Conservation (phyloP, 2,329 filamentous ascomycete species). For the Sporothrix phasma region DNA sequence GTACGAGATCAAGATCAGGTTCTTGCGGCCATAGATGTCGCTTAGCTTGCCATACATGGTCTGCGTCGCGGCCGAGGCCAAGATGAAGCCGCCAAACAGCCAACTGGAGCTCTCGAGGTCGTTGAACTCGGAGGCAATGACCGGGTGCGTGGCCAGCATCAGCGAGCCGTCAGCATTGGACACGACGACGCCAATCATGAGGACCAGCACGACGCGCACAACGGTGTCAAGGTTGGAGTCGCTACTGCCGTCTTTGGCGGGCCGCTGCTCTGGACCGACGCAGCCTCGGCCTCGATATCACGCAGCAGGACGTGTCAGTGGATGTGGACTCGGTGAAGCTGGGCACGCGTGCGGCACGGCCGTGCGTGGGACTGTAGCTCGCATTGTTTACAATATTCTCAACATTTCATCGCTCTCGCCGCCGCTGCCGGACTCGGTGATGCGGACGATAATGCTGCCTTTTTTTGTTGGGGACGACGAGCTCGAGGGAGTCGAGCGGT, state of each 20-base stretch:
- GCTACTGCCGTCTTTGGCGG: neutral
- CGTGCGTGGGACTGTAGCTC: neutral
- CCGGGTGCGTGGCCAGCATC: slow-evolving; percentile 55
- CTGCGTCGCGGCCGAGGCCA: slow-evolving; percentile 43
- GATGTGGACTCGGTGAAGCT: slow-evolving; percentile 10
- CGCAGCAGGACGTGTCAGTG: slow-evolving; percentile 15
- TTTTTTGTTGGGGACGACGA: neutral
- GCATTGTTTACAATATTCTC: too few species aligned
- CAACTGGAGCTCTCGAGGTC: slow-evolving; percentile 47
- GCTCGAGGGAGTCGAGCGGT: neutral
- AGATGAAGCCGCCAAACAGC: slow-evolving; percentile 43
- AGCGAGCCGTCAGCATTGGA: slow-evolving; percentile 54
- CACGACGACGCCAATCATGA: slow-evolving; percentile 47
- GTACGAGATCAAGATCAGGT: slow-evolving; percentile 40
- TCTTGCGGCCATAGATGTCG: slow-evolving; percentile 47
- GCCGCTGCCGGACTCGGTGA: neutral
- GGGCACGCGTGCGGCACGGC: neutral
- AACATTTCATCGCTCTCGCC: neutral
- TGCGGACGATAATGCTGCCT: neutral
- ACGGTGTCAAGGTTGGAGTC: neutral
- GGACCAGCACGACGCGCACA: slow-evolving; percentile 13
- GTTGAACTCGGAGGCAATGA: slow-evolving; percentile 51
- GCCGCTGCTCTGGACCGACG: neutral
- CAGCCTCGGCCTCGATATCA: slow-evolving; percentile 13
- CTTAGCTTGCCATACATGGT: slow-evolving; percentile 47